Evolutionary conservation across 75 land plant genomes (phyloP).

Genomic region (Adiantum capillusveneris): DNA sequence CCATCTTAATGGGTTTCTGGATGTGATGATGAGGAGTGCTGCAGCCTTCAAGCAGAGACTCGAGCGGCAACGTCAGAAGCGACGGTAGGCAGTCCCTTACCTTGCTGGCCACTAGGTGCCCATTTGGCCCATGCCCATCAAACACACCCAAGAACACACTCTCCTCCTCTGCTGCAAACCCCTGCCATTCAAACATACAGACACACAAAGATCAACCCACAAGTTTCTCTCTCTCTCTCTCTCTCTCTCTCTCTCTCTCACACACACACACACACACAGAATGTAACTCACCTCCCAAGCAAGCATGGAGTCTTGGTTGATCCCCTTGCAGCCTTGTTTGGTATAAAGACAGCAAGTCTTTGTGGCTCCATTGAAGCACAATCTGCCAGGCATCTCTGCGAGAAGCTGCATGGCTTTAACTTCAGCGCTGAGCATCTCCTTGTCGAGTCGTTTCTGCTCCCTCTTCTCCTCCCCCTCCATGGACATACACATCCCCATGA

Average conservation of each 20-base stretch:
- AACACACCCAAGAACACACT: slow-evolving; percentile 72
- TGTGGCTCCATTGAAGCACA: background rate
- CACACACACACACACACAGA: too few relatives aligned
- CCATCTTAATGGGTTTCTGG: too few relatives aligned
- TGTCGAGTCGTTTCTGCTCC: too few relatives aligned
- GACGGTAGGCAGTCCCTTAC: slow-evolving; percentile 69
- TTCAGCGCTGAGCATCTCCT: too few relatives aligned
- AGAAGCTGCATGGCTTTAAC: too few relatives aligned
- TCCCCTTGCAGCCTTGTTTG: slow-evolving; percentile 50
- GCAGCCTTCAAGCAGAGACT: background rate
- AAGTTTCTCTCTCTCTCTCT: too few relatives aligned
- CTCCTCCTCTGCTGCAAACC: slow-evolving; percentile 50
- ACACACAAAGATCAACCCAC: too few relatives aligned
- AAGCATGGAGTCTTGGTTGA: slow-evolving; percentile 47
- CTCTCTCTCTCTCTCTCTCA: too few relatives aligned
- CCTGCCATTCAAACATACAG: slow-evolving; percentile 33
- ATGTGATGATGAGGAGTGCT: too few relatives aligned
- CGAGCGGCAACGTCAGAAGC: slow-evolving; percentile 11
- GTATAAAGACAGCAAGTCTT: slow-evolving; percentile 7
- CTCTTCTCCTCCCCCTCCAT: too few relatives aligned
- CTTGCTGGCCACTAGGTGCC: slow-evolving; percentile 62
- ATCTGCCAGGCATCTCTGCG: too few relatives aligned
- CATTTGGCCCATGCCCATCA: slow-evolving; percentile 80
- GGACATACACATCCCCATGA: too few relatives aligned
- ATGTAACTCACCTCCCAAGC: slow-evolving; percentile 38